phyloP scores from a whole-genome alignment of 768 basidiomycete genomes.

The Polyporus arcularius region DNA sequence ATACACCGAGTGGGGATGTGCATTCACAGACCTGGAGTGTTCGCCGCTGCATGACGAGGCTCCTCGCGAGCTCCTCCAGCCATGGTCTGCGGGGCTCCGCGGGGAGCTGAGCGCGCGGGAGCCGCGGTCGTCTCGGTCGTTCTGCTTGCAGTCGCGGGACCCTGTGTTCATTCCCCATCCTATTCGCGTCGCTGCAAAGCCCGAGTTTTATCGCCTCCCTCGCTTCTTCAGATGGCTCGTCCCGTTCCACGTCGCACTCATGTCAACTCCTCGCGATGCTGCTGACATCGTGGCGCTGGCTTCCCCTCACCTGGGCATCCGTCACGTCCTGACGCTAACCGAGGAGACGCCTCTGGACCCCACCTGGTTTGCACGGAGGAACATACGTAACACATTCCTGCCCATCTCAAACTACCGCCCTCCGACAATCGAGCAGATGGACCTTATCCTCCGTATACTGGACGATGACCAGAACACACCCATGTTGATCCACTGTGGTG shows the following conservation, averaged over 20 bases:
- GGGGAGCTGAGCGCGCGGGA: conserved; percentile 34
- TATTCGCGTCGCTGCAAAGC: neutral
- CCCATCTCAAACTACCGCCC: conserved; percentile 55
- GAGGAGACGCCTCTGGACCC: conserved; percentile 52
- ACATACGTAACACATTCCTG: conserved; percentile 53
- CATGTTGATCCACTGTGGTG: conserved; percentile 60
- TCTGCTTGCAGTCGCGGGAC: conserved; percentile 44
- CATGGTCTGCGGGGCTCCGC: conserved; percentile 44
- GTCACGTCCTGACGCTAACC: conserved; percentile 59
- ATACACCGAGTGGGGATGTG: conserved; percentile 54
- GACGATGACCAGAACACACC: conserved; percentile 48
- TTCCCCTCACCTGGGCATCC: conserved; percentile 51
- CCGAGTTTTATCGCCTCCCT: conserved; percentile 44
- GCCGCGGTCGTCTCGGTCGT: conserved; percentile 32
- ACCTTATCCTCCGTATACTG: conserved; percentile 50
- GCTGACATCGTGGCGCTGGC: conserved; percentile 50
- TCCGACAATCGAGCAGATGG: conserved; percentile 63
- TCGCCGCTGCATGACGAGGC: conserved; percentile 40
- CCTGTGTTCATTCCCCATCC: conserved; percentile 39
- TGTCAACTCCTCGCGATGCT: conserved; percentile 57
- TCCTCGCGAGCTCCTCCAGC: conserved; percentile 33
- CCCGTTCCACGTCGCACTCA: conserved; percentile 57
- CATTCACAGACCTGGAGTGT: conserved; percentile 45
- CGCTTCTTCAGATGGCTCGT: conserved; percentile 67
- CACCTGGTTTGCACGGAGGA: conserved; percentile 46